Percentiles rank a stretch among this genome's conserved stretches.
Evolutionary conservation across 129 eudicot species (phyloP).

Genomic region (Escallonia herrerae): DNA sequence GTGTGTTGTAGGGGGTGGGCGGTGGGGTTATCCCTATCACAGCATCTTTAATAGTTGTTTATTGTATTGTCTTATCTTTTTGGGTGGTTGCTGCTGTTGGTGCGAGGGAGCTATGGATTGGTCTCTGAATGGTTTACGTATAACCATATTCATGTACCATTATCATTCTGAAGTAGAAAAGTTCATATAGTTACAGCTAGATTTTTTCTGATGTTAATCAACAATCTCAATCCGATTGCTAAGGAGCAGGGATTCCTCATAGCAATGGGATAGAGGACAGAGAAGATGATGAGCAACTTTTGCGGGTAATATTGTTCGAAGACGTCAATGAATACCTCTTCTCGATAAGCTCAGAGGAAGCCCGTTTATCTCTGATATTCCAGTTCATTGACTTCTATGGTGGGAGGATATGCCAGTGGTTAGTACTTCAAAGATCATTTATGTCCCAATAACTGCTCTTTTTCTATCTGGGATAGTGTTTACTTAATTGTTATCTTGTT

Average conservation of each 20-base stretch:
- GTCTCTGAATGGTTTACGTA: not conserved
- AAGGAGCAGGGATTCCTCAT: constrained; percentile 35
- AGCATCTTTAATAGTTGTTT: not conserved
- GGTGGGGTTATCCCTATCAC: too few relatives aligned
- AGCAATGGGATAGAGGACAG: constrained; percentile 34
- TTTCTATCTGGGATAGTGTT: not conserved
- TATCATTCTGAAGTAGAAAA: not conserved
- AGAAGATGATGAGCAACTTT: constrained; percentile 74
- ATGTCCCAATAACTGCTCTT: not conserved
- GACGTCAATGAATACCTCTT: constrained; percentile 78
- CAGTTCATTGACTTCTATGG: constrained; percentile 81
- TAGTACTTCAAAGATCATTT: constrained; percentile 24
- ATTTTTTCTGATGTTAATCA: not conserved
- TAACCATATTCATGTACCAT: not conserved
- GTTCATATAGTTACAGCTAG: not conserved
- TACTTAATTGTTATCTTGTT: too few relatives aligned
- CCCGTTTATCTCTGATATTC: constrained; percentile 55
- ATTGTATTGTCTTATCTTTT: too few relatives aligned
- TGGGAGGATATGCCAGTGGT: constrained; percentile 77
- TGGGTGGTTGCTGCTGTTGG: too few relatives aligned
- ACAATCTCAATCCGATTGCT: constrained; percentile 2
- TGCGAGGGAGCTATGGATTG: not conserved
- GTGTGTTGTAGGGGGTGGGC: too few relatives aligned
- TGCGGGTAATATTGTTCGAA: constrained; percentile 70
- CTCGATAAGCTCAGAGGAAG: constrained; percentile 75